Evolutionary conservation across 2,329 filamentous ascomycete species (phyloP).

Genomic region (Aspergillus neotritici): DNA sequence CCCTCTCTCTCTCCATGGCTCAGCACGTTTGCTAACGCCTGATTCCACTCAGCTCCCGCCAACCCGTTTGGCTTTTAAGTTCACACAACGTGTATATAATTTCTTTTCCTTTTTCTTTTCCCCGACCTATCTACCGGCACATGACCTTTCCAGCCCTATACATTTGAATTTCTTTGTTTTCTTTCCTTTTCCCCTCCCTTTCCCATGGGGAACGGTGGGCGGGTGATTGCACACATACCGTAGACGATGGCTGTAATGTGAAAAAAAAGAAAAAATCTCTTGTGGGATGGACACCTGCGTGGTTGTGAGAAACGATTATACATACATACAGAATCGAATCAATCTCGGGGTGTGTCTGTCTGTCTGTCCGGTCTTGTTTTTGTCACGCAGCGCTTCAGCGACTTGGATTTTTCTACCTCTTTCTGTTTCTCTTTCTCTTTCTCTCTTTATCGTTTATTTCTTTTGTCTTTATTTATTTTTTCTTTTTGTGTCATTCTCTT

Average conservation of each 20-base stretch:
- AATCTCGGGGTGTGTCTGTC: too few species aligned
- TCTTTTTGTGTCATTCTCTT: slow-evolving; percentile 1
- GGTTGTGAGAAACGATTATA: background rate
- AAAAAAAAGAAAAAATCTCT: too few species aligned
- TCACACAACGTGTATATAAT: slow-evolving; percentile 25
- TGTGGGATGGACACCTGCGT: too few species aligned
- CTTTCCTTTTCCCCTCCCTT: slow-evolving; percentile 6
- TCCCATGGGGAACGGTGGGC: slow-evolving; percentile 5
- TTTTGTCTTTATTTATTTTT: background rate
- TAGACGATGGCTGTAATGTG: slow-evolving; percentile 6
- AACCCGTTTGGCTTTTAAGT: slow-evolving; percentile 65
- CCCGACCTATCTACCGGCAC: slow-evolving; percentile 9
- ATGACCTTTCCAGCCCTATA: slow-evolving; percentile 19
- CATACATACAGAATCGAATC: background rate
- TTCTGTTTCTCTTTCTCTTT: slow-evolving; percentile 8
- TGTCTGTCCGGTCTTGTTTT: too few species aligned
- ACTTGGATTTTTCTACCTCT: slow-evolving; percentile 2
- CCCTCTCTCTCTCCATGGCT: background rate
- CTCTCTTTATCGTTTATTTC: slow-evolving; percentile 7
- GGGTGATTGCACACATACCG: slow-evolving; percentile 12
- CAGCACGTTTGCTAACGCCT: slow-evolving; percentile 15
- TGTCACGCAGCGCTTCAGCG: slow-evolving; percentile 8
- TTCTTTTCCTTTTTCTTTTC: slow-evolving; percentile 7
- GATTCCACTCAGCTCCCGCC: slow-evolving; percentile 50
- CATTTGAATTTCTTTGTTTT: slow-evolving; percentile 15